Percentiles rank a stretch among this genome's conserved stretches.
phyloP scores from a whole-genome alignment of 1,139 yeast genomes.

The Taphrina pruni region DNA sequence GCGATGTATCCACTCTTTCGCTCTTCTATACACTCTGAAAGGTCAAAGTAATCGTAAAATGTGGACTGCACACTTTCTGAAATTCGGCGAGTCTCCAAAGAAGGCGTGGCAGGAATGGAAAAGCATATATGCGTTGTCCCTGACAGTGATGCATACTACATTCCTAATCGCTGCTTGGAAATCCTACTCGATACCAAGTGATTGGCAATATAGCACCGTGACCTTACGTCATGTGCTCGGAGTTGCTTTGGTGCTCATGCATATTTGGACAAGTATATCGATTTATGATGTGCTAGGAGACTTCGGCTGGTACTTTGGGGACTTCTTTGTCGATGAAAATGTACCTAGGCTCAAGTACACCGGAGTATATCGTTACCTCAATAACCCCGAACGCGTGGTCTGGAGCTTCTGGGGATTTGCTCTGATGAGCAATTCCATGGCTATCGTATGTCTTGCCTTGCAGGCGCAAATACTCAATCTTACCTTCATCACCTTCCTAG shows the following conservation, averaged over 20 bases:
- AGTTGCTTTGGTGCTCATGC: slow-evolving; percentile 61
- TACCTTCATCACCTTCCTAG: slow-evolving; percentile 72
- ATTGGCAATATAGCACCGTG: slow-evolving; percentile 45
- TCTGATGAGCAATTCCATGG: slow-evolving; percentile 65
- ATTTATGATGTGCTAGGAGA: slow-evolving; percentile 78
- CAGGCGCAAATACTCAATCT: slow-evolving; percentile 75
- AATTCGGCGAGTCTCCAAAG: slow-evolving; percentile 69
- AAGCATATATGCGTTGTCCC: slow-evolving; percentile 63
- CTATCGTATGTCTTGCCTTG: slow-evolving; percentile 63
- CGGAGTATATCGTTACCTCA: slow-evolving; percentile 82
- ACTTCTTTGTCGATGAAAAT: slow-evolving; percentile 70
- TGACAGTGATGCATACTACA: slow-evolving; percentile 57
- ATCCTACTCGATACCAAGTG: slow-evolving; percentile 33
- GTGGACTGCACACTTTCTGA: slow-evolving; percentile 70
- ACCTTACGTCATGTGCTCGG: slow-evolving; percentile 69
- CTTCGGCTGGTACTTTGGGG: slow-evolving; percentile 91
- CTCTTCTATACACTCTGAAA: slow-evolving; percentile 62
- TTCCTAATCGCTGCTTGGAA: slow-evolving; percentile 48
- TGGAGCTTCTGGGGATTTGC: slow-evolving; percentile 84
- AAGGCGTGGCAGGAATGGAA: slow-evolving; percentile 82
- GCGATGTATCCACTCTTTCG: slow-evolving; percentile 62
- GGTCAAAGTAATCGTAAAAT: slow-evolving; percentile 68
- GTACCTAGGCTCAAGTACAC: slow-evolving; percentile 67
- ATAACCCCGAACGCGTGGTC: slow-evolving; percentile 81
- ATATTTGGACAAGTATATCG: slow-evolving; percentile 73